Base-by-base conservation (phyloP, 257 asterid genomes). In the Coffea eugenioides region DNA sequence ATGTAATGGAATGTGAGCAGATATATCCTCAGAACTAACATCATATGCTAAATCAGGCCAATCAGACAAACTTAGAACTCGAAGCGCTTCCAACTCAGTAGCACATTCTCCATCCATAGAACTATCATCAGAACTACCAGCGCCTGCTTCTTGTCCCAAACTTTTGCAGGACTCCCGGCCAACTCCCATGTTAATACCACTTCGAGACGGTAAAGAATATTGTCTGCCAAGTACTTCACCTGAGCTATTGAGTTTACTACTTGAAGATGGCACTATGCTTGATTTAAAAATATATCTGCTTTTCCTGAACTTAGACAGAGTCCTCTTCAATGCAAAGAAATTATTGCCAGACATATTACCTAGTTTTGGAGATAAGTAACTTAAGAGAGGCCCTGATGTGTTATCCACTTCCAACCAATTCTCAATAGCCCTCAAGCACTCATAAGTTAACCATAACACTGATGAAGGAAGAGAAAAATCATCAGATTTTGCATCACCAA, bases 11-110 rank as follows among this genome's bases (percentile, higher is more conserved):
- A 94, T 85, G 84, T 96, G 98, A 57, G 90, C 89, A 51, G 97
- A 96, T 76, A 89, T 89, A 83, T 90, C 95, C 84, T 91, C 97
- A n/a, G 91, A 89, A 83, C 98, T 92, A 77, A 96, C 99, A 83
- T 90, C 94, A 87, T 89, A 91, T 8, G 85, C 72, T 82, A 94
- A 91, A 81, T 90, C 90, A 54, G 95, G 98, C 99, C 99, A 96
- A 75, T 88, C 94, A 15, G 98, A 86, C 81, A 83, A 83, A 87
- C 91, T 88, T 79, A 94, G 86, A 83, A 91, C 86, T 81, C 91
- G 89, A 66, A 91, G 89, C 79, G 94, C 92, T 85, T 94, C 97
- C 48, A 87, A 79, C 78, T 89, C 97, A 14, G 84, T 69, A 79
- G 86, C 77, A 86, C 79, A 85, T 82, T 91, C 95, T 79, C 88